phyloP scores from a whole-genome alignment of 2,329 filamentous ascomycete species.

The Xylaria hypoxylon region DNA sequence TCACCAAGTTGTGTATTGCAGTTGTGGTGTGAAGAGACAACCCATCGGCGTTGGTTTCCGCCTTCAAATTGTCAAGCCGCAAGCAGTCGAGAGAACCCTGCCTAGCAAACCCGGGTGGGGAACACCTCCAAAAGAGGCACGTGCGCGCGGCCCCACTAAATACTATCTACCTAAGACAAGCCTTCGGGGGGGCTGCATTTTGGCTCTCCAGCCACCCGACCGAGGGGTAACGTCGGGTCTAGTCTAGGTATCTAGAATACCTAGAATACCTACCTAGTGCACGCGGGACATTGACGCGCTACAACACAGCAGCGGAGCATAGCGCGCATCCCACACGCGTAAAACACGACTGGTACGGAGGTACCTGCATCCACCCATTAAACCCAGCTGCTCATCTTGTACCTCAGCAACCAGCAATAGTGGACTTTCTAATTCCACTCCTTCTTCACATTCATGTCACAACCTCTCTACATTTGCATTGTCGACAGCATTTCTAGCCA shows the following conservation, averaged over 20 bases:
- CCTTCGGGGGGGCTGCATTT: background rate
- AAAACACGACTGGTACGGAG: slow-evolving; percentile 40
- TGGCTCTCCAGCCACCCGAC: slow-evolving; percentile 35
- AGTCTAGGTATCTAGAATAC: background rate
- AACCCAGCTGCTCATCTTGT: slow-evolving; percentile 42
- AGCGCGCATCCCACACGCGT: slow-evolving; percentile 47
- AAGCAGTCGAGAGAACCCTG: slow-evolving; percentile 24
- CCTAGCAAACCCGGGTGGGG: slow-evolving; percentile 24
- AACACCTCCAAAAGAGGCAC: slow-evolving; percentile 24
- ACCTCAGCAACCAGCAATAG: slow-evolving; percentile 42
- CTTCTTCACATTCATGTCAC: slow-evolving; percentile 28
- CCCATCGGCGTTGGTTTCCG: slow-evolving; percentile 39
- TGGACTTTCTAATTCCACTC: slow-evolving; percentile 31
- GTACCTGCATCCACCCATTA: slow-evolving; percentile 47
- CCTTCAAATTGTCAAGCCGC: slow-evolving; percentile 37
- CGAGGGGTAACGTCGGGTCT: slow-evolving; percentile 44
- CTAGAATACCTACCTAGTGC: no score
- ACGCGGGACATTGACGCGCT: slow-evolving; percentile 42
- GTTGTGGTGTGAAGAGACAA: slow-evolving; percentile 39
- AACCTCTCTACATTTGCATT: slow-evolving; percentile 22
- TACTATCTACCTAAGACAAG: background rate
- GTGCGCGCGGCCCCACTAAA: slow-evolving; percentile 35
- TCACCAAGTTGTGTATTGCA: slow-evolving; percentile 27
- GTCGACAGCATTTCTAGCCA: slow-evolving; percentile 1
- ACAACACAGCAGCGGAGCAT: slow-evolving; percentile 33